A percentile compares a stretch with the other conserved stretches of the same genome.
Evolutionary conservation across 176 grass and related monocot genomes (phyloP).

Genomic region (Oryza punctata): DNA sequence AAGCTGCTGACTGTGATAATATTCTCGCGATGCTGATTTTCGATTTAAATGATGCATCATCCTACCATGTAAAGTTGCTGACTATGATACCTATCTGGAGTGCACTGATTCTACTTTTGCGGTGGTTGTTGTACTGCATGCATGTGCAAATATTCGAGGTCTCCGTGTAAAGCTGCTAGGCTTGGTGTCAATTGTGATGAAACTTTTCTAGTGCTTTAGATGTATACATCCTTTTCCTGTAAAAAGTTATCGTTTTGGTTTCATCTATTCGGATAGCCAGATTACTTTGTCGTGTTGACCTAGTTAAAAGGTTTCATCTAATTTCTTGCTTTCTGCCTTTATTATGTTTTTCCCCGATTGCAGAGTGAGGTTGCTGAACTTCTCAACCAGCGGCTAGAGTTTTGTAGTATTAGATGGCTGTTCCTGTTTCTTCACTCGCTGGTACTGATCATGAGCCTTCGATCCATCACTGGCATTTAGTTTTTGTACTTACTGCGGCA

Average conservation of each 20-base stretch:
- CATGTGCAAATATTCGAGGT: slow-evolving; percentile 9
- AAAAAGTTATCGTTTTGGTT: not conserved
- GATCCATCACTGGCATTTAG: not conserved
- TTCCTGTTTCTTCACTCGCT: not conserved
- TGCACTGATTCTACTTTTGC: slow-evolving; percentile 23
- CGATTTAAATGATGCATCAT: not conserved
- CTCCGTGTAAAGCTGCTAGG: not conserved
- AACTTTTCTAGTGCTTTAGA: slow-evolving; percentile 5
- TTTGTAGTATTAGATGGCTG: not conserved
- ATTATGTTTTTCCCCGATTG: not conserved
- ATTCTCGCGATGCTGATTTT: not conserved
- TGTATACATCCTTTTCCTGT: not conserved
- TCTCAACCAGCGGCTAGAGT: not conserved
- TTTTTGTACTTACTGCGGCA: not conserved
- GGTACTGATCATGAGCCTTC: not conserved
- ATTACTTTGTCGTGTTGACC: not conserved
- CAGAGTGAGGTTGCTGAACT: slow-evolving; percentile 4
- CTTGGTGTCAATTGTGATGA: not conserved
- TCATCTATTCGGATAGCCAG: not conserved
- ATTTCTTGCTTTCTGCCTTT: not conserved
- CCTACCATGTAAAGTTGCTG: slow-evolving; percentile 4
- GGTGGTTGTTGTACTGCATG: not conserved
- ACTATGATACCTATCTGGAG: slow-evolving; percentile 6
- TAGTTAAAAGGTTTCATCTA: not conserved
- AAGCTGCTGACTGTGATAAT: slow-evolving; percentile 17